Percentiles rank a stretch among this genome's conserved stretches.
These are phyloP conservation scores for Euphorbia pulcherrima DNA, from an alignment of 345 rosid genomes.

Conservation along the genomic window DNA sequence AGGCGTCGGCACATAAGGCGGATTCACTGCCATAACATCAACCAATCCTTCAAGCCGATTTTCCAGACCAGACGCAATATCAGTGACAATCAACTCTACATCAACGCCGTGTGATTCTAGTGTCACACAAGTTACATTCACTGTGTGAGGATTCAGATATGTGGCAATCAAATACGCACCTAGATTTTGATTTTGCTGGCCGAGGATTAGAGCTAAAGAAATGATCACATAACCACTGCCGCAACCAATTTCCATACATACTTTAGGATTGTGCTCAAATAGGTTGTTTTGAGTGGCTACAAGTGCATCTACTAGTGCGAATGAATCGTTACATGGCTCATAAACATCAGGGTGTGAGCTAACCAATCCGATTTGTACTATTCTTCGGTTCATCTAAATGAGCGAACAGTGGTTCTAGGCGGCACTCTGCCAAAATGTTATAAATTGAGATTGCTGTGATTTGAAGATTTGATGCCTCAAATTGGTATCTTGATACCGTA, in stretches of 20 bases:
- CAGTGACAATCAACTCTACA: constrained; percentile 56
- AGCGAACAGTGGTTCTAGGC: too few relatives aligned
- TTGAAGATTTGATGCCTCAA: too few relatives aligned
- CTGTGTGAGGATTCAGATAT: constrained; percentile 59
- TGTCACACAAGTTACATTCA: constrained; percentile 55
- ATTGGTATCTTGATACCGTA: too few relatives aligned
- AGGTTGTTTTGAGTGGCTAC: constrained; percentile 58
- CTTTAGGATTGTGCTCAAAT: constrained; percentile 50
- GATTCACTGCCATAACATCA: constrained; percentile 83
- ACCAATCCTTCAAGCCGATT: constrained; percentile 56
- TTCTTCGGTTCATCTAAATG: constrained; percentile 39
- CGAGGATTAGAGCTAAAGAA: constrained; percentile 70
- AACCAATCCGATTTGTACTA: constrained; percentile 69
- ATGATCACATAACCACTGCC: constrained; percentile 88
- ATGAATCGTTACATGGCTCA: constrained; percentile 93
- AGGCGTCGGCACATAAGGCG: constrained; percentile 94
- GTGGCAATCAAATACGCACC: constrained; percentile 56
- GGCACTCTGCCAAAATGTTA: too few relatives aligned
- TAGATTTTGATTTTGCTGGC: constrained; percentile 31
- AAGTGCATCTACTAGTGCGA: constrained; percentile 82
- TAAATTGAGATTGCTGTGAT: too few relatives aligned
- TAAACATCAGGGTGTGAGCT: constrained; percentile 86
- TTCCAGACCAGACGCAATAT: constrained; percentile 69
- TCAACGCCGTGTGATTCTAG: constrained; percentile 61
- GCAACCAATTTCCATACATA: constrained; percentile 78